These are phyloP conservation scores for Hypoxylon intermedium DNA, from an alignment of 495 filamentous ascomycete genomes.

Conservation along the genomic window DNA sequence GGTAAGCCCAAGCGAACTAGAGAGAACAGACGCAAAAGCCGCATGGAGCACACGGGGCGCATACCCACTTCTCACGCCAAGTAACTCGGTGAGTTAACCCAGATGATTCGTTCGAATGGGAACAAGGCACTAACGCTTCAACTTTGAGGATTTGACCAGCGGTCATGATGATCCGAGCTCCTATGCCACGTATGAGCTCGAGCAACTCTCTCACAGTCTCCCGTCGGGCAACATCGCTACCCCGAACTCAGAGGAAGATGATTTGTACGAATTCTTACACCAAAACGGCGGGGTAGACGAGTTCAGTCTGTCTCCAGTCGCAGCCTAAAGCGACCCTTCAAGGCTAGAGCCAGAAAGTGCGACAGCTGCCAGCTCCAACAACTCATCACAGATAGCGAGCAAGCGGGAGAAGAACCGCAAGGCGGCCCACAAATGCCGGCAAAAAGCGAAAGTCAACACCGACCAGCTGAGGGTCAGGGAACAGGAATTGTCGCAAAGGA, in stretches of 20 bases:
- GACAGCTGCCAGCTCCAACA: background rate
- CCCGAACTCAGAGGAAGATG: background rate
- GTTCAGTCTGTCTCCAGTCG: background rate
- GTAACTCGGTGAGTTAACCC: too few relatives aligned
- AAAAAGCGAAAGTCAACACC: background rate
- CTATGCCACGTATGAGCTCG: too few relatives aligned
- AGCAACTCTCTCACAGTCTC: too few relatives aligned
- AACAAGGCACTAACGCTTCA: too few relatives aligned
- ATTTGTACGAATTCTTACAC: background rate
- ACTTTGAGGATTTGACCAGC: too few relatives aligned
- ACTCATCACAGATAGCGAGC: background rate
- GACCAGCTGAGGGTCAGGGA: background rate
- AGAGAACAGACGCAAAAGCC: too few relatives aligned
- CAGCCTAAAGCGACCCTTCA: background rate
- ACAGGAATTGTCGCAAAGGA: background rate
- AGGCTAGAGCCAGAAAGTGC: background rate
- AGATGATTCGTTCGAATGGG: too few relatives aligned
- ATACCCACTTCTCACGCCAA: too few relatives aligned
- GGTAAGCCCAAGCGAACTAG: too few relatives aligned
- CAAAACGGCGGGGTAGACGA: background rate
- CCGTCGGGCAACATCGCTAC: background rate
- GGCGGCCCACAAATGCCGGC: background rate
- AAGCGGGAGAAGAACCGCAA: background rate
- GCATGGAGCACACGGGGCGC: too few relatives aligned
- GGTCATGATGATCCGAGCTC: too few relatives aligned